A percentile compares a stretch with the other conserved stretches of the same genome.
Evolutionary conservation across 305 asterid species (phyloP).

Genomic region (Fraxinus albicans): DNA sequence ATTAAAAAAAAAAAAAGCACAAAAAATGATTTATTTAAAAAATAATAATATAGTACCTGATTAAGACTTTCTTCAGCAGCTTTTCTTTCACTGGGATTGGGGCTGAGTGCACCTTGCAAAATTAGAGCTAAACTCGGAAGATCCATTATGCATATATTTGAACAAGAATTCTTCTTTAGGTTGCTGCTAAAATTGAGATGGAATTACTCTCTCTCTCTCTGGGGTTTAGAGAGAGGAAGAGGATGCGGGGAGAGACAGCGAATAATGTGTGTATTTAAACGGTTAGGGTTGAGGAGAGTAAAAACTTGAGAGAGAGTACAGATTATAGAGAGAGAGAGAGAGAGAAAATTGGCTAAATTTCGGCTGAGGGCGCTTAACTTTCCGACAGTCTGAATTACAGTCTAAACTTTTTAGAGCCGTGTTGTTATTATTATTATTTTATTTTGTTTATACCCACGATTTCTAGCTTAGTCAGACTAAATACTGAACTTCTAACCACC

Average conservation of each 20-base stretch:
- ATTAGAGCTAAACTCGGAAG: conserved; percentile 67
- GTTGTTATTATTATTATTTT: too few species aligned
- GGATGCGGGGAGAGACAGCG: conserved; percentile 39
- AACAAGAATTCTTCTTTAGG: background rate
- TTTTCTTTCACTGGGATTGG: conserved; percentile 76
- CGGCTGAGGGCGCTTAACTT: background rate
- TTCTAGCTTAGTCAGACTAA: too few species aligned
- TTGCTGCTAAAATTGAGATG: background rate
- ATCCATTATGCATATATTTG: conserved; percentile 52
- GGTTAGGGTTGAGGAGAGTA: conserved; percentile 64
- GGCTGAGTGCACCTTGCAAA: conserved; percentile 81
- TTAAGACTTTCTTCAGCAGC: conserved; percentile 85
- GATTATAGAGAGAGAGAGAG: background rate
- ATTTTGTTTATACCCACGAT: too few species aligned
- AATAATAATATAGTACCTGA: conserved; percentile 49
- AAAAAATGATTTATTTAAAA: background rate
- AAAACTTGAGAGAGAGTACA: background rate
- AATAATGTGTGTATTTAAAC: conserved; percentile 45
- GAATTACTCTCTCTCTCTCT: conserved; percentile 13
- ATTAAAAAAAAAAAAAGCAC: too few species aligned
- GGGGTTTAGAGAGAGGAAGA: conserved; percentile 42
- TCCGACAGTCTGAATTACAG: background rate
- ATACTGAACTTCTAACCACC: too few species aligned
- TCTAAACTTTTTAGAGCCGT: background rate
- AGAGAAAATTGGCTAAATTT: background rate